Evolutionary conservation across 768 basidiomycete species (phyloP).

Genomic region (Lepiota venenata): DNA sequence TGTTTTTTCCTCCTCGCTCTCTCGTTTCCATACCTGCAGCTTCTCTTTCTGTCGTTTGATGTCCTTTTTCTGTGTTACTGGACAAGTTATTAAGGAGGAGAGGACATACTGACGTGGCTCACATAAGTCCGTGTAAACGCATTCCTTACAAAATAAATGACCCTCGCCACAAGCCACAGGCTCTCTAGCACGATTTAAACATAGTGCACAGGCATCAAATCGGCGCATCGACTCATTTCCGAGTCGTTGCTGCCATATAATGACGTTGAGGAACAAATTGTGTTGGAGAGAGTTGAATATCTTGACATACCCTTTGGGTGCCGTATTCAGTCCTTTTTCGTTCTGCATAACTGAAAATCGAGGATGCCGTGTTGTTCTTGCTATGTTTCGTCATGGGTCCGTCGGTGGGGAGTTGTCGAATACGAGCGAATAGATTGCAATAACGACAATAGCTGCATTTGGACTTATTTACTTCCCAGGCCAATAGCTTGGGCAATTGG

Average conservation of each 20-base stretch:
- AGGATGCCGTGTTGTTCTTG: conserved; percentile 88
- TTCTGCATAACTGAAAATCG: conserved; percentile 88
- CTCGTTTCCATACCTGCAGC: conserved; percentile 68
- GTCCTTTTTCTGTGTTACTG: conserved; percentile 87
- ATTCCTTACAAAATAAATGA: conserved; percentile 96
- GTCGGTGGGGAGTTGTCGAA: background rate
- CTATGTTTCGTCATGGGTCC: conserved; percentile 77
- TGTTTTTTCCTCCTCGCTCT: conserved; percentile 79
- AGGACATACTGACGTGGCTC: conserved; percentile 24
- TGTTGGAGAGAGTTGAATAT: background rate
- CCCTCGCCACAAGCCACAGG: conserved; percentile 84
- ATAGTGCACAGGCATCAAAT: conserved; percentile 90
- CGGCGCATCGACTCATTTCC: conserved; percentile 92
- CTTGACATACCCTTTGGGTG: conserved; percentile 58
- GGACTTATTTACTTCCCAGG: background rate
- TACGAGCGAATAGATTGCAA: background rate
- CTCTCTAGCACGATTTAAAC: conserved; percentile 78
- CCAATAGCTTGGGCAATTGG: too few species aligned
- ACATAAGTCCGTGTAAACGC: conserved; percentile 84
- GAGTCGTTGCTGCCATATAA: conserved; percentile 55
- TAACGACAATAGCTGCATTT: background rate
- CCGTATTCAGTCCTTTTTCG: conserved; percentile 85
- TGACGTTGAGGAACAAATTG: background rate
- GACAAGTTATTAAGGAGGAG: conserved; percentile 10
- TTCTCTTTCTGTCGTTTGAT: conserved; percentile 88